A percentile compares a stretch with the other conserved stretches of the same genome.
Conservation (phyloP, 495 filamentous ascomycete species). For the Penicillium flavigenum region DNA sequence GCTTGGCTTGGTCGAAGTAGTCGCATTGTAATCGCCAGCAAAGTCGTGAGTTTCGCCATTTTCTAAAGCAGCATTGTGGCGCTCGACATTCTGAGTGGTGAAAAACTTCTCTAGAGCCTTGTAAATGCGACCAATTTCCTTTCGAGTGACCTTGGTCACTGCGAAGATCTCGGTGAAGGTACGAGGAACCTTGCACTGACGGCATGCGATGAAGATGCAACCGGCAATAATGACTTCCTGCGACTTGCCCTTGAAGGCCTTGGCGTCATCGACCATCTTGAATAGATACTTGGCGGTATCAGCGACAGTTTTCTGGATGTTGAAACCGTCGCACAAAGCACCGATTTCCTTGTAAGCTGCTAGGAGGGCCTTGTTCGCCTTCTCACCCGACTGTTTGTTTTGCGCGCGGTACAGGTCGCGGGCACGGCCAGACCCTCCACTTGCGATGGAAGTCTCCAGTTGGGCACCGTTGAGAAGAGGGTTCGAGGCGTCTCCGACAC, state of each 20-base stretch:
- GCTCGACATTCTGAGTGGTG: constrained; percentile 55
- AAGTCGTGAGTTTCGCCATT: constrained; percentile 47
- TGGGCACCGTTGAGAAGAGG: constrained; percentile 86
- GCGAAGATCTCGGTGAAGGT: constrained; percentile 92
- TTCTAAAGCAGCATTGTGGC: constrained; percentile 48
- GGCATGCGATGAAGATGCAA: constrained; percentile 96
- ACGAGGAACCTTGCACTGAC: constrained; percentile 78
- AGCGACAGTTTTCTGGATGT: constrained; percentile 73
- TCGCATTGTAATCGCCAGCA: constrained; percentile 66
- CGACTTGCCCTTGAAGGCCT: constrained; percentile 92
- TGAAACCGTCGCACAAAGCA: constrained; percentile 79
- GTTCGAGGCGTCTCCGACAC: constrained; percentile 92
- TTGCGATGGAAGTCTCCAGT: constrained; percentile 86
- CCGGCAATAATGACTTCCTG: constrained; percentile 91
- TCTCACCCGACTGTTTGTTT: constrained; percentile 81
- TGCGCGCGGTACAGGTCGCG: constrained; percentile 85
- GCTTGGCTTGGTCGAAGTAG: constrained; percentile 74
- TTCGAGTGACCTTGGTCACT: constrained; percentile 90
- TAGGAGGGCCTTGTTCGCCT: constrained; percentile 74
- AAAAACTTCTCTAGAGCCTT: constrained; percentile 90
- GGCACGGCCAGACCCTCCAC: constrained; percentile 66
- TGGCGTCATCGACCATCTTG: constrained; percentile 88
- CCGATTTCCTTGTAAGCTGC: constrained; percentile 88
- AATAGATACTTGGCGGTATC: constrained; percentile 91
- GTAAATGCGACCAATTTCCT: constrained; percentile 95